phyloP scores from a whole-genome alignment of 1,284 basidiomycete genomes.

The Cystobasidium slooffiae region DNA sequence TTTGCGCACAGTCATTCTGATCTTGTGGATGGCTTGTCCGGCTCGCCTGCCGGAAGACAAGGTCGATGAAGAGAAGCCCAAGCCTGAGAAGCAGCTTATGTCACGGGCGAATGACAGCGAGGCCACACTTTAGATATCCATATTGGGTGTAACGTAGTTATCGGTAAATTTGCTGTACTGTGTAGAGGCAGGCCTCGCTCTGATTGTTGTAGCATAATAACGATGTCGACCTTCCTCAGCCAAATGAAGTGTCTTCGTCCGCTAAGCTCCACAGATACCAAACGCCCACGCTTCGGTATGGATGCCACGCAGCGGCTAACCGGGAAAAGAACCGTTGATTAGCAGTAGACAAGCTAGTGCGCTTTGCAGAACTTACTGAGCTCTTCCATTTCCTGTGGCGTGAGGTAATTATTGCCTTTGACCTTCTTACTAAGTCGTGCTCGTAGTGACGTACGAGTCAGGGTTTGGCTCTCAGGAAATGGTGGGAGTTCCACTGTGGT shows the following conservation, averaged over 20 bases:
- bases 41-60: background rate
- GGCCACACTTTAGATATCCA: background rate
- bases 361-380: conserved; percentile 58
- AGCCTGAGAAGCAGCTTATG: background rate
- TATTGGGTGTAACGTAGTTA: no score
- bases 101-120: conserved; percentile 1
- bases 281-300: conserved; percentile 61
- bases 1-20: conserved; percentile 9
- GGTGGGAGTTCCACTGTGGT: conserved; percentile 24
- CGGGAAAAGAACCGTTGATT: background rate
- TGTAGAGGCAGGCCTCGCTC: conserved; percentile 2
- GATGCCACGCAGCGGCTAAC: conserved; percentile 68
- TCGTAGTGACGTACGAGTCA: conserved; percentile 56
- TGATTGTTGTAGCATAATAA: background rate
- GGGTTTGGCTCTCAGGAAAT: conserved; percentile 43
- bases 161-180: background rate
- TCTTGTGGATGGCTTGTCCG: conserved; percentile 18
- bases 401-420: conserved; percentile 78
- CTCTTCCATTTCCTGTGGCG: conserved; percentile 79
- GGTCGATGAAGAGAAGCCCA: background rate
- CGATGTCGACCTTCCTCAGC: background rate
- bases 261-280: conserved; percentile 49
- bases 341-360: background rate
- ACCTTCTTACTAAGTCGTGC: conserved; percentile 74
- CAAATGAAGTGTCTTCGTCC: conserved; percentile 37